Percentiles rank a stretch among this genome's conserved stretches.
Conservation (phyloP, 805 yeast genomes). For the Saturnispora diversa region DNA sequence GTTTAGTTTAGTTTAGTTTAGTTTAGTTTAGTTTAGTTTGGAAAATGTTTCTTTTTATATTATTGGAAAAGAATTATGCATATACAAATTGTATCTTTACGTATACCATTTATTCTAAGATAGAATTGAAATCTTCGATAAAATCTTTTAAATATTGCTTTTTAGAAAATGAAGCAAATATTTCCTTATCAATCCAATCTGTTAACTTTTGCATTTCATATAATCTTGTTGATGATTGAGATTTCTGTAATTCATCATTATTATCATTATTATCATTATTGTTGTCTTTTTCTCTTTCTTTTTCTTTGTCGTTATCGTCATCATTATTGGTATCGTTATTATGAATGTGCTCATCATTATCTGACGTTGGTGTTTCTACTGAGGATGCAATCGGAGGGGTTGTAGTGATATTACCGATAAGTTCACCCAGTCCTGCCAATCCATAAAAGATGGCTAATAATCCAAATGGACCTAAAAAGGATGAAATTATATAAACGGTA, state of each 20-base stretch:
- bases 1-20: no score
- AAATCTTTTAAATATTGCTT: conserved; percentile 5
- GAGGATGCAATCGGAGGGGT: conserved; percentile 1
- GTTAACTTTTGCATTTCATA: conserved; percentile 10
- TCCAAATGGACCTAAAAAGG: conserved; percentile 8
- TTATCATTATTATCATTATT: background rate
- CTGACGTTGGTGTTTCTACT: background rate
- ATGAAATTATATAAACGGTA: conserved; percentile 33
- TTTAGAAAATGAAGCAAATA: background rate
- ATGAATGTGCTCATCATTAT: background rate
- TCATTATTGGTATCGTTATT: background rate
- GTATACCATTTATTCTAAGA: conserved; percentile 2
- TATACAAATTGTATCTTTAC: no score
- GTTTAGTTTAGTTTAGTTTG: no score
- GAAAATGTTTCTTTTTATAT: no score
- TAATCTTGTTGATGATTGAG: conserved; percentile 10
- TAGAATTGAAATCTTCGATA: conserved; percentile 6
- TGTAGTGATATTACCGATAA: conserved; percentile 4
- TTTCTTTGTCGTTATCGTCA: background rate
- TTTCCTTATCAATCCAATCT: conserved; percentile 11
- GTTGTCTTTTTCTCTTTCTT: background rate
- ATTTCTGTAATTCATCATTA: background rate
- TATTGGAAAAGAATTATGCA: no score
- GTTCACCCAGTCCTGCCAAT: conserved; percentile 3
- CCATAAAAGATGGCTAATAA: conserved; percentile 5